These are phyloP conservation scores for Cercospora zeina DNA, from an alignment of 2,329 filamentous ascomycete genomes.

Conservation along the genomic window DNA sequence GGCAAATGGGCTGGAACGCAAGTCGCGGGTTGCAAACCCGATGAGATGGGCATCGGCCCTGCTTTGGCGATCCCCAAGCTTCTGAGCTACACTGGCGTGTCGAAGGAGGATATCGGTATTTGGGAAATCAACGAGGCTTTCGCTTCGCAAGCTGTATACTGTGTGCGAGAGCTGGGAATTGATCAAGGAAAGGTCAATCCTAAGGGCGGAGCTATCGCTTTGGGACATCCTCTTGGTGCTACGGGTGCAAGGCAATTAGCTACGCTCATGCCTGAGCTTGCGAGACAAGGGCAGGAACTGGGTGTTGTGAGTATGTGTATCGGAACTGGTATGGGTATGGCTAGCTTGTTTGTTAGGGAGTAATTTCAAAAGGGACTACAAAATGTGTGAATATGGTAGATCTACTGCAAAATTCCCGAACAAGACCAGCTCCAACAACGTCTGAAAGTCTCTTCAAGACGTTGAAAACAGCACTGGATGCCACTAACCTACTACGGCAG, in stretches of 20 bases:
- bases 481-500: not conserved
- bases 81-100: constrained; percentile 66
- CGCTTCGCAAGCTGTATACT: constrained; percentile 66
- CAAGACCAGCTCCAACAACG: not conserved
- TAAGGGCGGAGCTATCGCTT: constrained; percentile 89
- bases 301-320: constrained; percentile 89
- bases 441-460: not conserved
- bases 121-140: constrained; percentile 95
- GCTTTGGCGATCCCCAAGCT: constrained; percentile 83
- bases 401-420: not conserved
- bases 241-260: constrained; percentile 80
- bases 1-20: constrained; percentile 79
- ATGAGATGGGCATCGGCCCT: constrained; percentile 93
- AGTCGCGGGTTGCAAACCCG: constrained; percentile 75
- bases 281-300: constrained; percentile 67
- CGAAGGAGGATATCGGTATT: constrained; percentile 68
- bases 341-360: constrained; percentile 53
- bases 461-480: not conserved
- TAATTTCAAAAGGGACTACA: constrained; percentile 29
- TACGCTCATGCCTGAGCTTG: constrained; percentile 69
- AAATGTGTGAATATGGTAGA: not conserved
- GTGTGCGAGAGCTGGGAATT: constrained; percentile 68
- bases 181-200: constrained; percentile 77
- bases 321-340: constrained; percentile 56
- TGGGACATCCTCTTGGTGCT: constrained; percentile 87